Evolutionary conservation across 306 rosid genomes (phyloP).

Genomic region (Cicer cuneatum): DNA sequence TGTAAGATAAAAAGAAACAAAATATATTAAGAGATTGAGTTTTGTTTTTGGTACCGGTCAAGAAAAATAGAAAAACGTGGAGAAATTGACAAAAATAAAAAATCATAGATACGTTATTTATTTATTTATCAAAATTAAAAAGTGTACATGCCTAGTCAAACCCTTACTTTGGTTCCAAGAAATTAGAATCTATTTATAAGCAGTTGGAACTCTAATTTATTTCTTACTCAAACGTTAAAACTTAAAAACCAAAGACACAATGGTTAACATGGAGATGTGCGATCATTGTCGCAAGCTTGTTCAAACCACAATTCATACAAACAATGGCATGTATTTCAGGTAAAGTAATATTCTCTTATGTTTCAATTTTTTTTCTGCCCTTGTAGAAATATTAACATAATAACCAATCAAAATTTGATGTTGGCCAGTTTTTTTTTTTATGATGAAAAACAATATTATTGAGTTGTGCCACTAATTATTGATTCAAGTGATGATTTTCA

Average conservation of each 20-base stretch:
- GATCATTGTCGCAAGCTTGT: slow-evolving; percentile 25
- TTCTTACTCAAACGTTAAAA: too few species aligned
- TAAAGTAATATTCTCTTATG: background rate
- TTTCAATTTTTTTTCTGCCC: too few species aligned
- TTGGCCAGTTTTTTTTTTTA: background rate
- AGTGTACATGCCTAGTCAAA: background rate
- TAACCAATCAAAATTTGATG: background rate
- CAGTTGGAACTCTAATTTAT: too few species aligned
- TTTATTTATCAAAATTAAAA: background rate
- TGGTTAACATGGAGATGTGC: slow-evolving; percentile 31
- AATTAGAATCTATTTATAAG: background rate
- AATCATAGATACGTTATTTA: background rate
- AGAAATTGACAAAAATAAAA: background rate
- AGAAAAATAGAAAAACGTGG: too few species aligned
- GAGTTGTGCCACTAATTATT: background rate
- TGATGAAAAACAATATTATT: background rate
- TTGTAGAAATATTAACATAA: too few species aligned
- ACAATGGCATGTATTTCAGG: background rate
- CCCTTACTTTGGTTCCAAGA: background rate
- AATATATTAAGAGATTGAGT: too few species aligned
- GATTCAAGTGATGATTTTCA: background rate
- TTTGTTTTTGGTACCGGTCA: too few species aligned
- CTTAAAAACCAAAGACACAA: background rate
- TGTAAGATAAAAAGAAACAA: too few species aligned
- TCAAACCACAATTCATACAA: background rate